A percentile compares a stretch with the other conserved stretches of the same genome.
These are phyloP conservation scores for Saccharomyces paradoxus DNA, from an alignment of 805 yeast species.

Conservation along the genomic window DNA sequence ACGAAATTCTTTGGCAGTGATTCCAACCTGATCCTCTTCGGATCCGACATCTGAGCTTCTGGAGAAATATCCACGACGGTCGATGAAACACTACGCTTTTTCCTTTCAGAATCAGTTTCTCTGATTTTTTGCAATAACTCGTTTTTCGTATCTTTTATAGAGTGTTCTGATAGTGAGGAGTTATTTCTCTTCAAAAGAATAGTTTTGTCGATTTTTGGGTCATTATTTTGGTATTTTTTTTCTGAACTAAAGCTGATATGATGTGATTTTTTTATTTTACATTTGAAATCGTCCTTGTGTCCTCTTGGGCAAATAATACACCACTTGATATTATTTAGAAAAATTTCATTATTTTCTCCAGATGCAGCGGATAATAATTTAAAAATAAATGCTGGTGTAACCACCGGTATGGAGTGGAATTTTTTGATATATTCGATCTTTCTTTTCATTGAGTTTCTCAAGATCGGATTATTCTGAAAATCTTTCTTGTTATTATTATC, in stretches of 20 bases:
- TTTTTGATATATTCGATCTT: slow-evolving; percentile 28
- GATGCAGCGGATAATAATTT: slow-evolving; percentile 9
- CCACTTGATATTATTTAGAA: slow-evolving; percentile 27
- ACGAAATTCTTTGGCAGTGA: neutral
- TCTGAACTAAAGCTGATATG: neutral
- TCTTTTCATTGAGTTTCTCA: slow-evolving; percentile 28
- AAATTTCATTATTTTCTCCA: slow-evolving; percentile 4
- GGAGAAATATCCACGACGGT: neutral
- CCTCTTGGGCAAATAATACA: slow-evolving; percentile 29
- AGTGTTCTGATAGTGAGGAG: neutral
- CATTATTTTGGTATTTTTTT: neutral
- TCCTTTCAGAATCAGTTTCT: neutral
- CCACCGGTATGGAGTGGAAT: slow-evolving; percentile 25
- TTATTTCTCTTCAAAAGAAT: neutral
- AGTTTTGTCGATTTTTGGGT: neutral
- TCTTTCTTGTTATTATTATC: slow-evolving; percentile 7
- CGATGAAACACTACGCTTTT: neutral
- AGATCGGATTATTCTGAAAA: slow-evolving; percentile 14
- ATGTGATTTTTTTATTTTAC: slow-evolving; percentile 7
- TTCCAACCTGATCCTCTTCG: neutral
- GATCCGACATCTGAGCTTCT: slow-evolving; percentile 4
- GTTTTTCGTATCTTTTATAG: slow-evolving; percentile 1
- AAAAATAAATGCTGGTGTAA: slow-evolving; percentile 27
- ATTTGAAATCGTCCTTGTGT: slow-evolving; percentile 15
- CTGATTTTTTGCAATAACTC: slow-evolving; percentile 1